Evolutionary conservation across 1,284 basidiomycete species (phyloP).

Genomic region (Cryptococcus amylolentus): DNA sequence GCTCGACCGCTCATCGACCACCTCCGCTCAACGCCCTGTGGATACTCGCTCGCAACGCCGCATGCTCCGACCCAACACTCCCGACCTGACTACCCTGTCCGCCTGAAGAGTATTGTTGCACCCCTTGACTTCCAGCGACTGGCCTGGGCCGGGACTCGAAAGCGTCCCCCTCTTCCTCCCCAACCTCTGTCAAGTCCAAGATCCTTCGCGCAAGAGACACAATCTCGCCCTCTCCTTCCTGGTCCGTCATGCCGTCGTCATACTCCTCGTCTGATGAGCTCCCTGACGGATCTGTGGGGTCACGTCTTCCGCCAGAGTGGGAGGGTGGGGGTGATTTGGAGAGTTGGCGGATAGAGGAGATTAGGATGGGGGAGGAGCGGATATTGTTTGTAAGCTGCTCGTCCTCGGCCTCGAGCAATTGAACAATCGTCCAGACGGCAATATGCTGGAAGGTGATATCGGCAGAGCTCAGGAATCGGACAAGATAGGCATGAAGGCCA

Average conservation of each 20-base stretch:
- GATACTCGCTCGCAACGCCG: constrained; percentile 44
- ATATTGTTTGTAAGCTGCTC: constrained; percentile 86
- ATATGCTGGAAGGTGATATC: constrained; percentile 99
- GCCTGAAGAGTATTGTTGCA: constrained; percentile 9
- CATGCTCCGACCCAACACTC: constrained; percentile 34
- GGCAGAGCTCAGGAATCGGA: constrained; percentile 86
- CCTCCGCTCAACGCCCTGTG: constrained; percentile 41
- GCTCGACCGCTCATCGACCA: not conserved
- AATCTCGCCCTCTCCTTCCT: constrained; percentile 61
- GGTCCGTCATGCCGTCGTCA: constrained; percentile 60
- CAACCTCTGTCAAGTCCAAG: constrained; percentile 74
- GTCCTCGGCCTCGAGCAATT: constrained; percentile 90
- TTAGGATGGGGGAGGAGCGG: constrained; percentile 71
- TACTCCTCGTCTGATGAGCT: constrained; percentile 60
- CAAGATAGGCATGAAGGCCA: constrained; percentile 92
- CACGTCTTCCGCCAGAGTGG: constrained; percentile 62
- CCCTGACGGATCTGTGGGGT: constrained; percentile 32
- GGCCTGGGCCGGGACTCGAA: constrained; percentile 7
- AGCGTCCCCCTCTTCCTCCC: constrained; percentile 48
- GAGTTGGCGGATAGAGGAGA: constrained; percentile 78
- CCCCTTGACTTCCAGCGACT: constrained; percentile 3
- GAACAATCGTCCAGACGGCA: constrained; percentile 98
- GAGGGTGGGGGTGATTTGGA: constrained; percentile 71
- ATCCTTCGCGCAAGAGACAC: constrained; percentile 78
- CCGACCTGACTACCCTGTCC: constrained; percentile 16